Conservation (phyloP, 2,329 filamentous ascomycete species). For the Gliomastix tumulicola region DNA sequence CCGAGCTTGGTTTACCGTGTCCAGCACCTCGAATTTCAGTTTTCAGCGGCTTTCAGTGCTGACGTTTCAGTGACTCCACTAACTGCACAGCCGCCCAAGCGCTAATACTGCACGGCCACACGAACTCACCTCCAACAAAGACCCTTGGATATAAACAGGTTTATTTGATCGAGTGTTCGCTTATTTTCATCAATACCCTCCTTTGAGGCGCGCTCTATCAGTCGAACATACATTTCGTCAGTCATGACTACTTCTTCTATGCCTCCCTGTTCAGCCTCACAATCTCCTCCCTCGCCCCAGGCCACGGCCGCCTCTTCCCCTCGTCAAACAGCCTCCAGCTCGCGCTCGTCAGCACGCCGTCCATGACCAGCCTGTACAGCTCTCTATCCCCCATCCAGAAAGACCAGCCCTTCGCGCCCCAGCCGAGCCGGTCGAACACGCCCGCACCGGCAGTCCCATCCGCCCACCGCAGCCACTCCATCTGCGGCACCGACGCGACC, state of each 20-base stretch:
- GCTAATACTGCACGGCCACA: too few relatives aligned
- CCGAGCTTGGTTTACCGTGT: too few relatives aligned
- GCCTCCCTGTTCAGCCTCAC: constrained; percentile 16
- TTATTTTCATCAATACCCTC: too few relatives aligned
- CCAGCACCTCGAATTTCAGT: too few relatives aligned
- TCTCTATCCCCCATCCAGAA: constrained; percentile 30
- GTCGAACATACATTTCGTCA: too few relatives aligned
- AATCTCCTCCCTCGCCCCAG: constrained; percentile 26
- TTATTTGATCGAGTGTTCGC: too few relatives aligned
- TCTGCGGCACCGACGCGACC: constrained; percentile 18
- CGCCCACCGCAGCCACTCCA: constrained; percentile 29
- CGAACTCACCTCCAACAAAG: neutral
- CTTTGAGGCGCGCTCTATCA: too few relatives aligned
- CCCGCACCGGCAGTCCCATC: constrained; percentile 33
- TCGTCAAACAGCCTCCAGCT: constrained; percentile 32
- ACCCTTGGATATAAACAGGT: too few relatives aligned
- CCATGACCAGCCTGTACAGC: constrained; percentile 27
- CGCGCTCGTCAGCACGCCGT: constrained; percentile 31
- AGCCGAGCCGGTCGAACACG: constrained; percentile 29
- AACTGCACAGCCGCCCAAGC: neutral
- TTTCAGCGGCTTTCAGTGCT: too few relatives aligned
- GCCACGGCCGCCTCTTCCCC: constrained; percentile 27
- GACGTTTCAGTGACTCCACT: too few relatives aligned
- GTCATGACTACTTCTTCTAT: too few relatives aligned
- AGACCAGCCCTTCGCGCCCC: constrained; percentile 28